These are phyloP conservation scores for Carex scoparia DNA, from an alignment of 176 grass and related monocot species.

Conservation along the genomic window DNA sequence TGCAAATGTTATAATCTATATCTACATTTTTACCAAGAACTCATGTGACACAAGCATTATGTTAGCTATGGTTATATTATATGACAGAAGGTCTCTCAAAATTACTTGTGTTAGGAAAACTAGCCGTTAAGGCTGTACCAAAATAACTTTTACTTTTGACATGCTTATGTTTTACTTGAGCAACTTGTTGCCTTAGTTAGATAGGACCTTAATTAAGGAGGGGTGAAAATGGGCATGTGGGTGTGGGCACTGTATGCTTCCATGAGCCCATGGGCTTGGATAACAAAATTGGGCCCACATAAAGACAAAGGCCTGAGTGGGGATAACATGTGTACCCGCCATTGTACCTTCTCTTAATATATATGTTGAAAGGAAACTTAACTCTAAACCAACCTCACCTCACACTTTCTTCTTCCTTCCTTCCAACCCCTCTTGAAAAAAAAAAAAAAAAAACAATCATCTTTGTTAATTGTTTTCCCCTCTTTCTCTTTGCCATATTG, in stretches of 20 bases:
- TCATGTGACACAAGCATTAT: neutral
- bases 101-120: neutral
- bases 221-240: conserved; percentile 5
- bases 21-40: no score
- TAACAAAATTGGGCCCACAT: conserved; percentile 17
- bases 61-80: neutral
- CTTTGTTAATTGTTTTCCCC: neutral
- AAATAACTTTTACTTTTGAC: neutral
- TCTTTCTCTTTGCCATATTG: conserved; percentile 19
- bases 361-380: conserved; percentile 8
- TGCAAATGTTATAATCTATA: neutral
- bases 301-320: conserved; percentile 4
- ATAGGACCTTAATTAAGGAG: neutral
- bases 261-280: neutral
- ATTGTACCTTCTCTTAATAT: neutral
- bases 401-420: neutral
- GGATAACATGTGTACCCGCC: neutral
- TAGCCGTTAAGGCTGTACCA: neutral
- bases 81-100: neutral
- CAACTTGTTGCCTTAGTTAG: neutral
- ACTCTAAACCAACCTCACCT: neutral
- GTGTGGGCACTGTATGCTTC: conserved; percentile 17
- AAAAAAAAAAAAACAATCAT: neutral
- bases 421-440: conserved; percentile 16
- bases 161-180: neutral